Evolutionary conservation across 495 filamentous ascomycete genomes (phyloP).

Genomic region (Penicillium desertorum): DNA sequence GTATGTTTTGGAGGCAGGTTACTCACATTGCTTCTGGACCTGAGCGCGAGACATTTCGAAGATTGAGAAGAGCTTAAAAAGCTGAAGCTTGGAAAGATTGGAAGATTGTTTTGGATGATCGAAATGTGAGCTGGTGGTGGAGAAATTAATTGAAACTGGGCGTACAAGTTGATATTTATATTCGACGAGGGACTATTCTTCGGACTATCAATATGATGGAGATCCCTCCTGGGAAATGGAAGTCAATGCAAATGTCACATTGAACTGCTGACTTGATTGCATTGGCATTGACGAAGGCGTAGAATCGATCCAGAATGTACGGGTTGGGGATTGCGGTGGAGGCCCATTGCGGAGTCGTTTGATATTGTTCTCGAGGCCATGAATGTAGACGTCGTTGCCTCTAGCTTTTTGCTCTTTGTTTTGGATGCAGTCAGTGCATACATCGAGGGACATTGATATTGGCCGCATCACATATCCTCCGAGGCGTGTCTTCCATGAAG

Average conservation of each 20-base stretch:
- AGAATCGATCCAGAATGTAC: constrained; percentile 1
- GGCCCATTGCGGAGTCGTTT: not conserved
- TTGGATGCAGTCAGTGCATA: not conserved
- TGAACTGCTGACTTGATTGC: constrained; percentile 4
- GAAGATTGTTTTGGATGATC: constrained; percentile 16
- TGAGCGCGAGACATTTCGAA: constrained; percentile 39
- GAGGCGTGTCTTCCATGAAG: constrained; percentile 2
- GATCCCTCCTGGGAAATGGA: not conserved
- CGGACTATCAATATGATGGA: constrained; percentile 1
- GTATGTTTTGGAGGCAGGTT: constrained; percentile 3
- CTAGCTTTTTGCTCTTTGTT: constrained; percentile 1
- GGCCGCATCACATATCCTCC: not conserved
- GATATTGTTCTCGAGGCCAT: constrained; percentile 8
- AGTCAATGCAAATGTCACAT: constrained; percentile 11
- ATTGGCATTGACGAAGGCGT: not conserved
- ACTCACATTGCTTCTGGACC: constrained; percentile 35
- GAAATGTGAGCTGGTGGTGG: constrained; percentile 19
- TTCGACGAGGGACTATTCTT: not conserved
- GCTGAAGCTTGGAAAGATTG: constrained; percentile 26
- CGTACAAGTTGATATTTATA: constrained; percentile 13
- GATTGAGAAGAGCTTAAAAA: constrained; percentile 28
- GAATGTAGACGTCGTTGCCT: constrained; percentile 1
- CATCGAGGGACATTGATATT: not conserved
- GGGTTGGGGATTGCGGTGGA: not conserved
- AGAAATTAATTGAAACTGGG: constrained; percentile 16